Evolutionary conservation across 768 basidiomycete species (phyloP).

Genomic region (Lactarius tabidus): DNA sequence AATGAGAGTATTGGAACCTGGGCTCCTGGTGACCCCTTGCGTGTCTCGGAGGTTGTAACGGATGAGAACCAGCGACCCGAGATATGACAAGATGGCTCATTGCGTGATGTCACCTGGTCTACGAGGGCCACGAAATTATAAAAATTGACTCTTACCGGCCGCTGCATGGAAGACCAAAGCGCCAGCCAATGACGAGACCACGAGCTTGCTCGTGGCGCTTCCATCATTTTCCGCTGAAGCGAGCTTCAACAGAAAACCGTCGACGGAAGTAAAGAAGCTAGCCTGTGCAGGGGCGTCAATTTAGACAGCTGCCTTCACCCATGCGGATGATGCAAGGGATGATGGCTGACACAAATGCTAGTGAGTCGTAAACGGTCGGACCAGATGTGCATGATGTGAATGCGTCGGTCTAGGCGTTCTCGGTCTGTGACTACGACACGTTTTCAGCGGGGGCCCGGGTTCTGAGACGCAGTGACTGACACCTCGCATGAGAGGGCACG

Average conservation of each 20-base stretch:
- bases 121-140: not conserved
- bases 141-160: slow-evolving; percentile 17
- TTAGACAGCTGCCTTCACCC: not conserved
- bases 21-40: not conserved
- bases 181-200: slow-evolving; percentile 18
- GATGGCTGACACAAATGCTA: slow-evolving; percentile 17
- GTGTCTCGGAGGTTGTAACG: slow-evolving; percentile 16
- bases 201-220: not conserved
- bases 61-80: slow-evolving; percentile 21
- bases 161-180: slow-evolving; percentile 25
- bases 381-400: slow-evolving; percentile 21
- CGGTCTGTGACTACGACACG: not conserved
- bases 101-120: not conserved
- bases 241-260: slow-evolving; percentile 15
- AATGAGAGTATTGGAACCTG: not conserved
- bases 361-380: slow-evolving; percentile 19
- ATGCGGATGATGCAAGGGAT: not conserved
- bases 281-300: slow-evolving; percentile 6
- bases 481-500: not conserved
- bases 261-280: slow-evolving; percentile 23
- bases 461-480: slow-evolving; percentile 1
- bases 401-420: not conserved
- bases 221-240: not conserved
- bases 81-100: slow-evolving; percentile 21
- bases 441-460: not conserved